phyloP scores from a whole-genome alignment of 2,329 filamentous ascomycete species.

The Kalmusia sp. region DNA sequence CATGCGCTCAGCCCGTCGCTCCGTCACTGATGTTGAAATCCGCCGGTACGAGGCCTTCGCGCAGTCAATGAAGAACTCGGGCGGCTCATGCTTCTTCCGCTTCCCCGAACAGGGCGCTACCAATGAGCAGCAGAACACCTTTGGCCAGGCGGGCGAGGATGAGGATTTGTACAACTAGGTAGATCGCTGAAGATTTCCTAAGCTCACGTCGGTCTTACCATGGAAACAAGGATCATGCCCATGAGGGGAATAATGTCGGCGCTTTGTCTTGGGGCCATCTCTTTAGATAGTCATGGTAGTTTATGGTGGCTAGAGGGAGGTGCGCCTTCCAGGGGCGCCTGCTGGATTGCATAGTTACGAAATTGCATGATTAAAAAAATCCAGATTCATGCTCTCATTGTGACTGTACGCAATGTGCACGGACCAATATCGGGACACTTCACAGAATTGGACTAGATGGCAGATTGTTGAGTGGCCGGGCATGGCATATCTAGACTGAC shows the following conservation, averaged over 20 bases:
- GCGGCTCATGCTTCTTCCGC: slow-evolving; percentile 96
- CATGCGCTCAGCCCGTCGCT: slow-evolving; percentile 92
- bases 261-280: slow-evolving; percentile 17
- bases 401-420: too few relatives aligned
- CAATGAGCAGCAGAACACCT: slow-evolving; percentile 58
- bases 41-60: slow-evolving; percentile 98
- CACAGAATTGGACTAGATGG: too few relatives aligned
- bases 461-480: too few relatives aligned
- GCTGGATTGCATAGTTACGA: background rate
- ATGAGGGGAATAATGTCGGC: slow-evolving; percentile 21
- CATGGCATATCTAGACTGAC: too few relatives aligned
- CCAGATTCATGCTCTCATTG: too few relatives aligned
- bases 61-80: slow-evolving; percentile 98
- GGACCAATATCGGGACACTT: too few relatives aligned
- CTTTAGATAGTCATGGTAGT: slow-evolving; percentile 15
- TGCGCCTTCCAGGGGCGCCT: background rate
- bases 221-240: background rate
- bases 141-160: slow-evolving; percentile 89
- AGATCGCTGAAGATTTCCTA: slow-evolving; percentile 7
- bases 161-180: slow-evolving; percentile 95
- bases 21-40: slow-evolving; percentile 96
- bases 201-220: slow-evolving; percentile 7
- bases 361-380: slow-evolving; percentile 6
- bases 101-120: slow-evolving; percentile 71
- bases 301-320: background rate